Percentiles rank a stretch among this genome's conserved stretches.
Conservation (phyloP, 441 rosid species). For the Raphanus hybrid region DNA sequence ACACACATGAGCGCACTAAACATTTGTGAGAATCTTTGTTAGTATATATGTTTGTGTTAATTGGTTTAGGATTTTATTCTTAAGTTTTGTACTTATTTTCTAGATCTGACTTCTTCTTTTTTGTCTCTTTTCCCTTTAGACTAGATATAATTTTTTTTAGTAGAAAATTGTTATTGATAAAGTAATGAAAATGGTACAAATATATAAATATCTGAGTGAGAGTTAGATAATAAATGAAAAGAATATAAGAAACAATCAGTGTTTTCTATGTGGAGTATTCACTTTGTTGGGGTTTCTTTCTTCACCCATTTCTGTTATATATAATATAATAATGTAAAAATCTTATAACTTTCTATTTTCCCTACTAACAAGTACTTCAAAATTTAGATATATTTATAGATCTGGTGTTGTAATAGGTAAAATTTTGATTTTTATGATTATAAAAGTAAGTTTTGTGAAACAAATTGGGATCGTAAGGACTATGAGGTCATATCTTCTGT, state of each 20-base stretch:
- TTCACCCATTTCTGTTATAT: slow-evolving; percentile 44
- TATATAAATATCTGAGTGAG: slow-evolving; percentile 21
- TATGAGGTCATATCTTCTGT: slow-evolving; percentile 59
- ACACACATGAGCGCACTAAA: neutral
- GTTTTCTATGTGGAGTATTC: slow-evolving; percentile 45
- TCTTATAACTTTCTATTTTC: slow-evolving; percentile 40
- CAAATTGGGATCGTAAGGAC: slow-evolving; percentile 35
- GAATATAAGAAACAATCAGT: slow-evolving; percentile 11
- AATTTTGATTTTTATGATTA: slow-evolving; percentile 32
- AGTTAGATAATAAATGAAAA: slow-evolving; percentile 32
- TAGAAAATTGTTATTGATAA: neutral
- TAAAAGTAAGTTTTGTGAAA: slow-evolving; percentile 36
- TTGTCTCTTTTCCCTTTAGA: neutral
- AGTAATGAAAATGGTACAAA: slow-evolving; percentile 27
- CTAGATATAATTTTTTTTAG: neutral
- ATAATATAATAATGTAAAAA: neutral
- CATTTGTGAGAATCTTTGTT: neutral
- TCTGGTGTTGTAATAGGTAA: slow-evolving; percentile 66
- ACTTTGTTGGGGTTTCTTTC: slow-evolving; percentile 49
- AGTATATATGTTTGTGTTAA: neutral
- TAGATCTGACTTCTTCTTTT: slow-evolving; percentile 5
- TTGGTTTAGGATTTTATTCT: neutral
- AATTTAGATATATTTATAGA: slow-evolving; percentile 60
- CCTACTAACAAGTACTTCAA: slow-evolving; percentile 44
- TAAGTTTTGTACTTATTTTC: neutral